Evolutionary conservation across 331 rosid genomes (phyloP), one percentile per base, ranked within the genome.

Genomic region (Quercus lobata): DNA sequence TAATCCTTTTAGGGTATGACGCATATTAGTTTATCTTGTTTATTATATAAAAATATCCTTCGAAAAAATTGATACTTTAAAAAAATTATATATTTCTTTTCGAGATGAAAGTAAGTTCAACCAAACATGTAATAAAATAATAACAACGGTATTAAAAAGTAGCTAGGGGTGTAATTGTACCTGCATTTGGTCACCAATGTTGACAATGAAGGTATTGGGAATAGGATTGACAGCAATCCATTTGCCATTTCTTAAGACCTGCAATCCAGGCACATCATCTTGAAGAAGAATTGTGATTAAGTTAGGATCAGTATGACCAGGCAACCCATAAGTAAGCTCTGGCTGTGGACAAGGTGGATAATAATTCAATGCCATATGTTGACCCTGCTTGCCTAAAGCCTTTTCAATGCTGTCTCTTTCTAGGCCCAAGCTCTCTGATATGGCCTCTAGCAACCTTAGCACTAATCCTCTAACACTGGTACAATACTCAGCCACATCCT

Each of bases 101-200:
- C 2, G 10, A 37, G 44, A 37, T 37, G 3, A 37, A 37, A 37
- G 7, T 37, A 37, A 37, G 16, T 46, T 46, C 54, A 46, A 46
- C 5, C 5, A 9, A 46, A 46, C 17, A 2, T 8, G 1, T 46
- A 46, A 46, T 46, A 46, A 9, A 46, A 46, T 18, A 34, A 30
- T 18, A 17, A 44, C 72, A 57, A 27, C 29, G 0, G 21, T 4
- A 1, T 37, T 7, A 1, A 5, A 52, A 21, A 11, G n/a, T 17
- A 21, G 56, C 1, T 37, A 37, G 44, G 3, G 1, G 18, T 15
- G 9, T 56, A 21, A 74, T 55, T 30, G 41, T 44, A 85, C 91
- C 86, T 88, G 88, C 91, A 88, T 88, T 60, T 85, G 89, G 44
- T 88, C 91, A 0, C 91, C 89, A 11, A 88, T 74, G 82, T 85